Evolutionary conservation across 805 yeast genomes (phyloP).

Genomic region (Suhomyces tanzawaensis): DNA sequence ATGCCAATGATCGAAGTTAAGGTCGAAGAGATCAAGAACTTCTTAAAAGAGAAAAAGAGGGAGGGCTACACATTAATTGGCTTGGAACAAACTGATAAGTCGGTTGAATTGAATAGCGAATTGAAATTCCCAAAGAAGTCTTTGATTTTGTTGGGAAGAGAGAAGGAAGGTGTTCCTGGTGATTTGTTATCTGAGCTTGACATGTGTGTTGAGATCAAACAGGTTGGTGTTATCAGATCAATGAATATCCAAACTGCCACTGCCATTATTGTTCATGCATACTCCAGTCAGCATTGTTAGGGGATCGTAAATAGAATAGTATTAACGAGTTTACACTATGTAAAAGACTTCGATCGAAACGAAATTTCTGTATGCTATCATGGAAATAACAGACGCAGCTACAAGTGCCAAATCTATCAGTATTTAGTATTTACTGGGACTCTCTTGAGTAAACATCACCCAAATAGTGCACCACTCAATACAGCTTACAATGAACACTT

Average conservation of each 20-base stretch:
- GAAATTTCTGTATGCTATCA: no score
- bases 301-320: not conserved
- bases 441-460: no score
- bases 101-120: slow-evolving; percentile 63
- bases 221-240: slow-evolving; percentile 86
- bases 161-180: slow-evolving; percentile 90
- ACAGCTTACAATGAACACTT: no score
- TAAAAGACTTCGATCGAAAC: no score
- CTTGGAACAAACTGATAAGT: slow-evolving; percentile 87
- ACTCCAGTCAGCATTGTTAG: slow-evolving; percentile 65
- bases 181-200: slow-evolving; percentile 78
- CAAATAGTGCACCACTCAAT: no score
- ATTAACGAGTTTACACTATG: no score
- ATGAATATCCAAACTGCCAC: slow-evolving; percentile 98
- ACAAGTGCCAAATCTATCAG: no score
- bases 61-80: slow-evolving; percentile 89
- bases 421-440: not conserved
- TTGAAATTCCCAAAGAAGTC: slow-evolving; percentile 78
- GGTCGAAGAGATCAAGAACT: slow-evolving; percentile 51
- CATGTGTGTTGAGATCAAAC: slow-evolving; percentile 86
- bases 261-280: slow-evolving; percentile 90
- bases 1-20: slow-evolving; percentile 87
- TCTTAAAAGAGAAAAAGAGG: slow-evolving; percentile 54
- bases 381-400: no score
- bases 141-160: slow-evolving; percentile 76